Evolutionary conservation across 805 yeast species (phyloP), one percentile per base, ranked within the genome.

Genomic region (Cyberlindnera saturnus): DNA sequence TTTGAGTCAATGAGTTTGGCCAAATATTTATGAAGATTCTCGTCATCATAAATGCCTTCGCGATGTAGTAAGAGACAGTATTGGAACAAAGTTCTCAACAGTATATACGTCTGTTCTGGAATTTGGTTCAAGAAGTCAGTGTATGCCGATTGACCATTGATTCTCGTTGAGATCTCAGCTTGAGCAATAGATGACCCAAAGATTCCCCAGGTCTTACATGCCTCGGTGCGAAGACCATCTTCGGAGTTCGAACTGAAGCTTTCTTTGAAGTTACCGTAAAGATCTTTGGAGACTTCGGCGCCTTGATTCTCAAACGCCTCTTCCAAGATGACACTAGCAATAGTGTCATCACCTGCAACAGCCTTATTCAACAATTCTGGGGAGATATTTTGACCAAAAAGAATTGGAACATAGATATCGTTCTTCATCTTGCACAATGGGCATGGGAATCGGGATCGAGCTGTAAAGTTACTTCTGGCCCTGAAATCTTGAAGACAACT

Each of bases 371-470:
- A 16, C 32, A 15, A 10, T 10, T 29, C 36, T 13, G 5, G n/a
- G 9, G 13, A 15, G 34, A 32, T 39, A 7, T 32, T 30, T 19
- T 29, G 32, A 6, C 17, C 16, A 31, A 42, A 38, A 76, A 47
- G 56, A 1, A 82, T 65, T 0, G 96, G 96, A 38, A 87, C 63
- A 53, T 86, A 86, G 46, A 78, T 69, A 53, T 87, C 86, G 61
- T 81, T 84, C 31, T 82, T 73, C 0, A 96, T 86, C 48, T 89
- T 88, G 69, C 99, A 93, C 34, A 93, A 70, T 0, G 99, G 98
- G 60, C 99, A 93, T n/a, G 87, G 65, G 54, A 88, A 87, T 49
- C 86, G 89, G 17, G 28, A 76, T 73, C 23, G 75, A 75, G 9
- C 74, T 73, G 19, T 3, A 69, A 60, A 49, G 70, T 47, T 78